A percentile compares a stretch with the other conserved stretches of the same genome.
Conservation (phyloP, 2,329 filamentous ascomycete species). For the Colletotrichum karsti region DNA sequence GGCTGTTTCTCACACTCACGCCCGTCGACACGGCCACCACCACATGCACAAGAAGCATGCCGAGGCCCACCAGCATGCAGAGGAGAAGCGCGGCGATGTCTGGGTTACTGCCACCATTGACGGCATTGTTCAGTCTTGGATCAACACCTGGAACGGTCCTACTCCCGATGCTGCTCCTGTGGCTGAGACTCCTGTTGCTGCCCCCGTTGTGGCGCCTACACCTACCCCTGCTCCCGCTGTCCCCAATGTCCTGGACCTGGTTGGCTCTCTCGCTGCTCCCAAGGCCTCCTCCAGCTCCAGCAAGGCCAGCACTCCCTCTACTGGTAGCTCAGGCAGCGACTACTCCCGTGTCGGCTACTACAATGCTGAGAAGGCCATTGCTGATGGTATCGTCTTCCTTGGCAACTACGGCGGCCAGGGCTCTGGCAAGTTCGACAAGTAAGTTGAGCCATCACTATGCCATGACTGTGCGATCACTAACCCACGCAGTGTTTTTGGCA, state of each 20-base stretch:
- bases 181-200: constrained; percentile 26
- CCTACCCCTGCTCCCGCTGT: constrained; percentile 23
- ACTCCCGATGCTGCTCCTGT: constrained; percentile 2
- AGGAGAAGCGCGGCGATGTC: constrained; percentile 57
- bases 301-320: constrained; percentile 18
- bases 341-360: constrained; percentile 56
- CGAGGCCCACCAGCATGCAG: constrained; percentile 39
- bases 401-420: constrained; percentile 55
- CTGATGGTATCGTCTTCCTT: constrained; percentile 57
- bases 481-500: constrained; percentile 49
- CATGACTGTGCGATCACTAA: not conserved
- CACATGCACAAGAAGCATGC: constrained; percentile 57
- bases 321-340: constrained; percentile 33
- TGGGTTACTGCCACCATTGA: constrained; percentile 66
- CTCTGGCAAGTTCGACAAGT: constrained; percentile 54
- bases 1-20: constrained; percentile 37
- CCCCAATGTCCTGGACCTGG: constrained; percentile 23
- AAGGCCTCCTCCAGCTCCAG: constrained; percentile 25
- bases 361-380: constrained; percentile 45
- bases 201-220: constrained; percentile 17
- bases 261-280: constrained; percentile 3
- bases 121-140: constrained; percentile 65
- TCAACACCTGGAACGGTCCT: constrained; percentile 62
- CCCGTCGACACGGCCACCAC: constrained; percentile 50
- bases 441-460: constrained; percentile 33